Percentiles rank a stretch among this genome's conserved stretches.
Conservation (phyloP, 2,329 filamentous ascomycete genomes). For the Aspergillus pseudoviridinutans region DNA sequence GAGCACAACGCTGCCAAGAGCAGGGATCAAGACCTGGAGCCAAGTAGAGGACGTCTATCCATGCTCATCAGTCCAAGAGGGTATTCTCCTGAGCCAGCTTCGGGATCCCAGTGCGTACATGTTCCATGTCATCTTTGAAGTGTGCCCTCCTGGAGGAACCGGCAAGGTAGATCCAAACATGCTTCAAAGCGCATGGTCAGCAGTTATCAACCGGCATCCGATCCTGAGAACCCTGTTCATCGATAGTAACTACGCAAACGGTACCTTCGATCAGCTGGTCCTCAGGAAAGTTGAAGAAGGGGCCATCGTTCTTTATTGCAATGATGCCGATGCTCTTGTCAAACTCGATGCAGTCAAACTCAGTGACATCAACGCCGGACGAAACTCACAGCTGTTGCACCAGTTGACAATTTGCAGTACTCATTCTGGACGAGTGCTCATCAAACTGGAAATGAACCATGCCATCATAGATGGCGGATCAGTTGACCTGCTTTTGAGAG, state of each 20-base stretch:
- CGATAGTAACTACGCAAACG: slow-evolving; percentile 30
- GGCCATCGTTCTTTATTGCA: slow-evolving; percentile 27
- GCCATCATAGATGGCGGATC: slow-evolving; percentile 37
- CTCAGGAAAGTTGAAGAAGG: slow-evolving; percentile 23
- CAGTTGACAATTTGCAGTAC: slow-evolving; percentile 34
- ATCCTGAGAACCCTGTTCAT: slow-evolving; percentile 33
- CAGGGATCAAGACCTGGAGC: slow-evolving; percentile 28
- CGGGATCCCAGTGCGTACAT: slow-evolving; percentile 34
- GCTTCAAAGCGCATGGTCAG: slow-evolving; percentile 32
- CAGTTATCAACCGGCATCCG: slow-evolving; percentile 29
- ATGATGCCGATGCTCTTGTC: slow-evolving; percentile 24
- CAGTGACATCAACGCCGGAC: slow-evolving; percentile 20
- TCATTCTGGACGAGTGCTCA: slow-evolving; percentile 24
- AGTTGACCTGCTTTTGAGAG: slow-evolving; percentile 29
- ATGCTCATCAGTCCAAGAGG: slow-evolving; percentile 36
- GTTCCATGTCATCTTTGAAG: slow-evolving; percentile 34
- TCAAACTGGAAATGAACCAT: slow-evolving; percentile 38
- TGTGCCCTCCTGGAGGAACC: slow-evolving; percentile 17
- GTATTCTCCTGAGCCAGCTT: slow-evolving; percentile 35
- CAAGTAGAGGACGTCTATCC: slow-evolving; percentile 35
- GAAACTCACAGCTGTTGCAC: slow-evolving; percentile 28
- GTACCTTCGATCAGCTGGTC: slow-evolving; percentile 37
- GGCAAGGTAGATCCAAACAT: slow-evolving; percentile 21
- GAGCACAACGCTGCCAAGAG: slow-evolving; percentile 30
- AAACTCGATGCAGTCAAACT: slow-evolving; percentile 27